Evolutionary conservation across 2,329 filamentous ascomycete species (phyloP).

Genomic region (Phialophora verrucosa): DNA sequence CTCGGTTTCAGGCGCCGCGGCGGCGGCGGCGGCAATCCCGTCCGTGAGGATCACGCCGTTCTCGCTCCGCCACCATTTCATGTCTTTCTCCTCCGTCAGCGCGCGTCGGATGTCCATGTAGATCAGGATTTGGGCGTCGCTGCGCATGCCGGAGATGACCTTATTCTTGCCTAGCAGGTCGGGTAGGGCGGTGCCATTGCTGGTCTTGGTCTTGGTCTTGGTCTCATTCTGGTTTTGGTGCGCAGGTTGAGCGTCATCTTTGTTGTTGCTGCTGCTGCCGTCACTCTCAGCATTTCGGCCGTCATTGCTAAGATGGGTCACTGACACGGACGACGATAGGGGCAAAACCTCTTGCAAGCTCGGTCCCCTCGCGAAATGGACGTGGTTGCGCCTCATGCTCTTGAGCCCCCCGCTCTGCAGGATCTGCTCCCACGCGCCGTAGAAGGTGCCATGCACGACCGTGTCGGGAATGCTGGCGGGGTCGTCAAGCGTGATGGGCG

Average conservation of each 20-base stretch:
- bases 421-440: constrained; percentile 77
- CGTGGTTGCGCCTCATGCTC: constrained; percentile 82
- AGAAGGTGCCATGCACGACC: constrained; percentile 89
- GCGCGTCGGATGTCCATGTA: constrained; percentile 75
- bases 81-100: constrained; percentile 53
- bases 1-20: background rate
- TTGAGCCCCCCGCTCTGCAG: constrained; percentile 76
- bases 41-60: constrained; percentile 73
- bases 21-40: constrained; percentile 47
- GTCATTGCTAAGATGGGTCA: background rate
- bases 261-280: background rate
- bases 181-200: constrained; percentile 4
- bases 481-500: constrained; percentile 66
- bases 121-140: constrained; percentile 75
- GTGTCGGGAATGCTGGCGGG: constrained; percentile 59
- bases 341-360: constrained; percentile 52
- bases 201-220: constrained; percentile 56
- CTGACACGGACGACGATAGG: too few relatives aligned
- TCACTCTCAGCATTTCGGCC: background rate
- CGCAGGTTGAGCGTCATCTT: background rate
- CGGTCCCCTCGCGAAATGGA: constrained; percentile 83
- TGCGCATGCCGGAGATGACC: constrained; percentile 81
- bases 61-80: constrained; percentile 79
- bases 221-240: background rate
- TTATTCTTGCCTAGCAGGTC: constrained; percentile 36